A percentile compares a stretch with the other conserved stretches of the same genome.
These are phyloP conservation scores for Pinus albicaulis DNA, from an alignment of 75 land plant genomes.

Conservation along the genomic window DNA sequence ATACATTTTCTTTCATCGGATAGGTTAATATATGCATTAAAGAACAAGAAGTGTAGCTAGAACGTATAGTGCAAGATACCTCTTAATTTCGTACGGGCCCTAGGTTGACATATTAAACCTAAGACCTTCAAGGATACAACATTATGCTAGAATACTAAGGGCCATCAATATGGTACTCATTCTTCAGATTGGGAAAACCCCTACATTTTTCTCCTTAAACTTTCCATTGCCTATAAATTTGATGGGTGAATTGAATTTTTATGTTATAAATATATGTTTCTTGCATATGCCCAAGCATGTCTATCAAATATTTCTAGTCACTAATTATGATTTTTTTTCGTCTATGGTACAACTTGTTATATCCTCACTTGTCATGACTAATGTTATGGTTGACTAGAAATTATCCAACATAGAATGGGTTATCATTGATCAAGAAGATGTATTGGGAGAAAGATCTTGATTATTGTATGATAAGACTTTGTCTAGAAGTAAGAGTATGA, in stretches of 20 bases:
- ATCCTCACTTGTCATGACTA: conserved; percentile 93
- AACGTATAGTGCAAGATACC: too few species aligned
- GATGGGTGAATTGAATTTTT: conserved; percentile 26
- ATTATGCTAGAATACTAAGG: too few species aligned
- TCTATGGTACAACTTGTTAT: conserved; percentile 58
- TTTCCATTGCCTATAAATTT: too few species aligned
- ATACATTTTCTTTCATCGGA: too few species aligned
- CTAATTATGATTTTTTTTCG: conserved; percentile 66
- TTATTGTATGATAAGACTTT: conserved; percentile 39
- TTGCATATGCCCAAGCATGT: conserved; percentile 74
- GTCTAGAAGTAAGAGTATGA: not conserved
- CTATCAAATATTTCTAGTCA: conserved; percentile 61
- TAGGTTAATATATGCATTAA: too few species aligned
- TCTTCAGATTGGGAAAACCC: too few species aligned
- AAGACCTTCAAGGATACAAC: too few species aligned
- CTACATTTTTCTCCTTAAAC: too few species aligned
- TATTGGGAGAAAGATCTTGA: conserved; percentile 38
- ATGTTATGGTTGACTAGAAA: conserved; percentile 80
- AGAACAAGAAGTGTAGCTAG: too few species aligned
- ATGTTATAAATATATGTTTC: conserved; percentile 25
- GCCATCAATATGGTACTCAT: too few species aligned
- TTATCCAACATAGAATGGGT: conserved; percentile 59
- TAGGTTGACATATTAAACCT: too few species aligned
- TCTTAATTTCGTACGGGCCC: too few species aligned
- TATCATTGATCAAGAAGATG: conserved; percentile 77